A percentile compares a stretch with the other conserved stretches of the same genome.
Conservation (phyloP, 2,329 filamentous ascomycete species). For the Aspergillus udagawae region DNA sequence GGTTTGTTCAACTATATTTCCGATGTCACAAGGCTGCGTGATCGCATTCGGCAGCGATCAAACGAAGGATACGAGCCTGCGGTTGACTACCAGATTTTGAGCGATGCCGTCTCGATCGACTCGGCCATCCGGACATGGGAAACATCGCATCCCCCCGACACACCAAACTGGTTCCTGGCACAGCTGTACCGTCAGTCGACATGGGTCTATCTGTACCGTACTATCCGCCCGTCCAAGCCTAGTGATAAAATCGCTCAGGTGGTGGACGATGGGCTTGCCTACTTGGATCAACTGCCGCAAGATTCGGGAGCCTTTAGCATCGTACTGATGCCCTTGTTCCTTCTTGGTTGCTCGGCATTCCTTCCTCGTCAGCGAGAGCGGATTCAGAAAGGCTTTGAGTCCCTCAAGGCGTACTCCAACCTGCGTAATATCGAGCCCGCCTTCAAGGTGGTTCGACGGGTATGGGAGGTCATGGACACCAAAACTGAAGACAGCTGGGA, state of each 20-base stretch:
- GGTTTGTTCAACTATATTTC: slow-evolving; percentile 75
- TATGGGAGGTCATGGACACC: slow-evolving; percentile 59
- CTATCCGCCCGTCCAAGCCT: slow-evolving; percentile 54
- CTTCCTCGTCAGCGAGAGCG: slow-evolving; percentile 52
- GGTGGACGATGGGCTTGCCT: slow-evolving; percentile 56
- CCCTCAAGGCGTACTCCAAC: slow-evolving; percentile 53
- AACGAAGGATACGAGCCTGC: slow-evolving; percentile 59
- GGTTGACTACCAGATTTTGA: slow-evolving; percentile 69
- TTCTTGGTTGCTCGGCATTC: slow-evolving; percentile 60
- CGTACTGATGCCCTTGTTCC: slow-evolving; percentile 58
- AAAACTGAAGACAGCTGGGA: slow-evolving; percentile 57
- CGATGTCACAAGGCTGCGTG: slow-evolving; percentile 72
- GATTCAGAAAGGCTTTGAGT: slow-evolving; percentile 52
- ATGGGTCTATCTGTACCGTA: slow-evolving; percentile 62
- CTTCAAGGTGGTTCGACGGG: slow-evolving; percentile 51
- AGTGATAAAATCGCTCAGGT: slow-evolving; percentile 53
- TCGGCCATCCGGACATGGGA: slow-evolving; percentile 70
- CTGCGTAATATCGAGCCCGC: slow-evolving; percentile 57
- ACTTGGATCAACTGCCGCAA: slow-evolving; percentile 52
- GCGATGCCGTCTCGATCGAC: slow-evolving; percentile 71
- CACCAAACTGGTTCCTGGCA: slow-evolving; percentile 53
- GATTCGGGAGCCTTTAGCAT: slow-evolving; percentile 56
- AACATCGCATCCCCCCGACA: slow-evolving; percentile 52
- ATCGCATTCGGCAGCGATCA: slow-evolving; percentile 68
- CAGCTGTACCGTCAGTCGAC: slow-evolving; percentile 60